phyloP scores from a whole-genome alignment of 495 filamentous ascomycete species.

The Aspergillus bridgeri region DNA sequence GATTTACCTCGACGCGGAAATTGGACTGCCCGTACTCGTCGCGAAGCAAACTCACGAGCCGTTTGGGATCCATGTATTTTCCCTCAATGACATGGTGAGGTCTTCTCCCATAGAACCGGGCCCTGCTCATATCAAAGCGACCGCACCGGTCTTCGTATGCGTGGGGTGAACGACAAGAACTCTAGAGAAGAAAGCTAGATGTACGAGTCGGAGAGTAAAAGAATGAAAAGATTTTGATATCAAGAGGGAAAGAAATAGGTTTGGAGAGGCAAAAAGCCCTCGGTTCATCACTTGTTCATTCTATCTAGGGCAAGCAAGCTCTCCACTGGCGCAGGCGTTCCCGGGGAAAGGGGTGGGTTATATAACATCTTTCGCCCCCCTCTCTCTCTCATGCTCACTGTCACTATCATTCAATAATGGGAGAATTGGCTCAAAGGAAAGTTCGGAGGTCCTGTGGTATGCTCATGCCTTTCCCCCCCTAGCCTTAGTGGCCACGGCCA shows the following conservation, averaged over 20 bases:
- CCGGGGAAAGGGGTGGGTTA: not conserved
- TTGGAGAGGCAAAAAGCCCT: not conserved
- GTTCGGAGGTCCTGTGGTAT: not conserved
- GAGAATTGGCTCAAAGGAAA: not conserved
- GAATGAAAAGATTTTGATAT: no score
- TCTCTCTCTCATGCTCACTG: no score
- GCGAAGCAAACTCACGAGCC: conserved; percentile 5
- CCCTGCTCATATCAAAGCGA: not conserved
- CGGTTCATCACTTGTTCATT: not conserved
- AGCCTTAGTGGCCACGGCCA: not conserved
- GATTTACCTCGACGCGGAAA: conserved; percentile 10
- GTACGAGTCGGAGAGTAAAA: not conserved
- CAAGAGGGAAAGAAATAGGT: not conserved
- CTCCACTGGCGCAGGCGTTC: not conserved
- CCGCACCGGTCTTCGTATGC: not conserved
- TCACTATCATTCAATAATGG: no score
- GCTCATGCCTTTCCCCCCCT: not conserved
- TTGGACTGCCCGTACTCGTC: conserved; percentile 10
- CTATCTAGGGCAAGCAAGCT: not conserved
- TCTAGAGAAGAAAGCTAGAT: not conserved
- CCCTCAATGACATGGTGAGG: conserved; percentile 10
- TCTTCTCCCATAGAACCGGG: not conserved
- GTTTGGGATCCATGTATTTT: conserved; percentile 4
- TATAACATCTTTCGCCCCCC: not conserved
- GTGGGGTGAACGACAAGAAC: no score